Conservation (phyloP, 2,329 filamentous ascomycete species). For the Trichoderma koningiopsis region DNA sequence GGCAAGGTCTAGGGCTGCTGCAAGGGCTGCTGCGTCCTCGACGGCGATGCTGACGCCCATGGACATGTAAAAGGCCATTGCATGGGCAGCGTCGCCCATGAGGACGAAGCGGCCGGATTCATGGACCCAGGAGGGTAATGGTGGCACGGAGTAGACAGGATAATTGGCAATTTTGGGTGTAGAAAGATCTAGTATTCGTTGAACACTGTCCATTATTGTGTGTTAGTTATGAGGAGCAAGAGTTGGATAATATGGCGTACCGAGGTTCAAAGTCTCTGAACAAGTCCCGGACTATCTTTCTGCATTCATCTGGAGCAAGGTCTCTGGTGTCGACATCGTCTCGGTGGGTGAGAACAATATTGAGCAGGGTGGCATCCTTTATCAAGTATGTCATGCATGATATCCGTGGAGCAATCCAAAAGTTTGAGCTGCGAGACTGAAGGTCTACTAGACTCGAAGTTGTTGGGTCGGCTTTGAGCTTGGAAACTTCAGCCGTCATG, state of each 20-base stretch:
- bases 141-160: slow-evolving; percentile 28
- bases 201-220: slow-evolving; percentile 2
- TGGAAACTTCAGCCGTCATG: slow-evolving; percentile 41
- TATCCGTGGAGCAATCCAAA: slow-evolving; percentile 43
- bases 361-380: slow-evolving; percentile 43
- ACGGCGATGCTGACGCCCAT: slow-evolving; percentile 31
- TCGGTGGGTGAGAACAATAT: slow-evolving; percentile 48
- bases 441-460: slow-evolving; percentile 41
- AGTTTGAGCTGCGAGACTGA: slow-evolving; percentile 23
- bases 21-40: slow-evolving; percentile 29
- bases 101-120: slow-evolving; percentile 27
- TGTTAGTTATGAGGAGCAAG: neutral
- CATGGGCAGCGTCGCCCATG: slow-evolving; percentile 29
- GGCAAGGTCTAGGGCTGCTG: slow-evolving; percentile 22
- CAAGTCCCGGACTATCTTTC: slow-evolving; percentile 6
- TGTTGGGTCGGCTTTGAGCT: slow-evolving; percentile 40
- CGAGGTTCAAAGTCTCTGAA: slow-evolving; percentile 24
- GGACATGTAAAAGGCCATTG: slow-evolving; percentile 31
- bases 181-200: slow-evolving; percentile 19
- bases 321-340: slow-evolving; percentile 34
- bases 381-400: slow-evolving; percentile 51
- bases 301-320: slow-evolving; percentile 23
- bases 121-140: slow-evolving; percentile 26
- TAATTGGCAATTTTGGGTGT: slow-evolving; percentile 28
- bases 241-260: neutral